These are phyloP conservation scores for Mycena olivaceomarginata DNA, from an alignment of 768 basidiomycete genomes.

Conservation along the genomic window DNA sequence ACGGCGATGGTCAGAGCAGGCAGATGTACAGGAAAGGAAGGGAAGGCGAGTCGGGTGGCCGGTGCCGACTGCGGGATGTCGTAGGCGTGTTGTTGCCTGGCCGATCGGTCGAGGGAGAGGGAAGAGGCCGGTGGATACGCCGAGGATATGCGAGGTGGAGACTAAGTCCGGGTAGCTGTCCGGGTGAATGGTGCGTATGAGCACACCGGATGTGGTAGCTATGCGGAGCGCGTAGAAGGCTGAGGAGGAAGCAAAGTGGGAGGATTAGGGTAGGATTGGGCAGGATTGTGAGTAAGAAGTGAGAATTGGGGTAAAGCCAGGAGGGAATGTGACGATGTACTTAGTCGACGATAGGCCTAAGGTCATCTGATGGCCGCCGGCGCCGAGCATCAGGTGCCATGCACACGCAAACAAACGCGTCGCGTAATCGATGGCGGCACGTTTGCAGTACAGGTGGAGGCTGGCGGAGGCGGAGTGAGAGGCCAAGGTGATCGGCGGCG, in stretches of 20 bases:
- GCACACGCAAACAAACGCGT: constrained; percentile 19
- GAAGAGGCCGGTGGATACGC: not conserved
- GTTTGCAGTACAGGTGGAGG: not conserved
- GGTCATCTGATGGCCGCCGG: constrained; percentile 11
- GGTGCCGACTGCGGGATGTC: not conserved
- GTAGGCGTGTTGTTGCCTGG: not conserved
- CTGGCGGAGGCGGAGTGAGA: not conserved
- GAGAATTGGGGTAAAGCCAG: constrained; percentile 18
- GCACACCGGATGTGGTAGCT: not conserved
- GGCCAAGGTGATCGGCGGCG: constrained; percentile 8
- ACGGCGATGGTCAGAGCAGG: no score
- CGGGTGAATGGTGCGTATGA: not conserved
- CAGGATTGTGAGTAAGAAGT: not conserved
- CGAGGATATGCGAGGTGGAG: not conserved
- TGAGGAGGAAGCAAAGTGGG: not conserved
- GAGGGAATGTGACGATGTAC: constrained; percentile 11
- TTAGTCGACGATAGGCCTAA: not conserved
- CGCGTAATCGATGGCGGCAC: constrained; percentile 8
- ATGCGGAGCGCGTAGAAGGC: not conserved
- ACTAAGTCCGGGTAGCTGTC: not conserved
- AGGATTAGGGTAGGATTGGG: constrained; percentile 2
- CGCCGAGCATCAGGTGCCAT: constrained; percentile 14
- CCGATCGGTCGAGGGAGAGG: not conserved
- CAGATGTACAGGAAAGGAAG: not conserved
- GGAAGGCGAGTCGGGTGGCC: no score